Conservation (phyloP, 1,284 basidiomycete species). For the Schizophyllum amplum region DNA sequence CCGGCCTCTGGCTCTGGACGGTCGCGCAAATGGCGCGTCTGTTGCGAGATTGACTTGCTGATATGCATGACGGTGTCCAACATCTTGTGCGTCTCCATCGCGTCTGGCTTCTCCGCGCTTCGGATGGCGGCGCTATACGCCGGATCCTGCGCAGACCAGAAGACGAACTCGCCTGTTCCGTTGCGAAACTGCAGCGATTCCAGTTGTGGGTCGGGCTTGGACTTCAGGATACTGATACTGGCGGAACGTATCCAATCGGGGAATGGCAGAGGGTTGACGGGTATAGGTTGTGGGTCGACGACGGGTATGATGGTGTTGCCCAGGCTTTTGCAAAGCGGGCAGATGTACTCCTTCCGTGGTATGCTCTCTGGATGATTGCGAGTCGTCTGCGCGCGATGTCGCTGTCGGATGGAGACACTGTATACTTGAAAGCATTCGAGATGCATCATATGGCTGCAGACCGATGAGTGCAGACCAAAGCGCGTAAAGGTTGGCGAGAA, state of each 20-base stretch:
- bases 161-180: slow-evolving; percentile 78
- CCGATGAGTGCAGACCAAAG: slow-evolving; percentile 84
- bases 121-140: slow-evolving; percentile 53
- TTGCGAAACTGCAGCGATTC: slow-evolving; percentile 67
- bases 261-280: slow-evolving; percentile 52
- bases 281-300: slow-evolving; percentile 28
- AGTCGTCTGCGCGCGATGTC: slow-evolving; percentile 86
- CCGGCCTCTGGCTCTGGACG: slow-evolving; percentile 63
- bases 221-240: slow-evolving; percentile 74
- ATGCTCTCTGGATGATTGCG: slow-evolving; percentile 95
- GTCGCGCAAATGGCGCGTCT: slow-evolving; percentile 68
- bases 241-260: slow-evolving; percentile 77
- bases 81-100: slow-evolving; percentile 62
- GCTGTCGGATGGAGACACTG: slow-evolving; percentile 77
- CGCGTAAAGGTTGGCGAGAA: slow-evolving; percentile 53
- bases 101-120: slow-evolving; percentile 38
- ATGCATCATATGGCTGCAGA: slow-evolving; percentile 98
- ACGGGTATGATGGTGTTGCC: slow-evolving; percentile 93
- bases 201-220: slow-evolving; percentile 60
- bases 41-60: slow-evolving; percentile 62
- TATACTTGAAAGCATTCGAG: slow-evolving; percentile 91
- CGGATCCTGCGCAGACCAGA: slow-evolving; percentile 74
- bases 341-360: slow-evolving; percentile 90
- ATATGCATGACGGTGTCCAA: slow-evolving; percentile 69
- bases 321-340: slow-evolving; percentile 96